phyloP scores from a whole-genome alignment of 208 protist genomes.

The Leptomonas pyrrhocoris region DNA sequence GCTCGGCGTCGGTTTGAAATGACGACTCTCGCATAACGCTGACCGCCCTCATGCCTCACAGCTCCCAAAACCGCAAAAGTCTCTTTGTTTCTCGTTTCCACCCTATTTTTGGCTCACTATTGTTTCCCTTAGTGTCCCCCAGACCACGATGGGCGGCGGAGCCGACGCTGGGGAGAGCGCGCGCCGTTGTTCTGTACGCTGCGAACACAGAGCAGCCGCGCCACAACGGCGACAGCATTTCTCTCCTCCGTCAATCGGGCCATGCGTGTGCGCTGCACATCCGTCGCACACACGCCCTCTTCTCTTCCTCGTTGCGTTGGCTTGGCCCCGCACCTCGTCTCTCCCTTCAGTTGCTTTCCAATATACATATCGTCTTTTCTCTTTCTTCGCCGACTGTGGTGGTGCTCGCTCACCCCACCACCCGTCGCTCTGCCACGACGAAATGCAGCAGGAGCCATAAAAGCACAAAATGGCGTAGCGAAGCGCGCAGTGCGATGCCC shows the following conservation, averaged over 20 bases:
- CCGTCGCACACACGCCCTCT: neutral
- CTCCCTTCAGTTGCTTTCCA: too few relatives aligned
- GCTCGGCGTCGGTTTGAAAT: too few relatives aligned
- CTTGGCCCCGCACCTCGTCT: neutral
- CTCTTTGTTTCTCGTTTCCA: too few relatives aligned
- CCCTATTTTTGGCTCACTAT: too few relatives aligned
- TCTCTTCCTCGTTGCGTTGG: neutral
- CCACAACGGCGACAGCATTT: neutral
- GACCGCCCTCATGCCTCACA: too few relatives aligned
- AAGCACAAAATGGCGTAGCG: neutral
- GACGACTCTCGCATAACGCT: too few relatives aligned
- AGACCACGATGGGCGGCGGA: too few relatives aligned
- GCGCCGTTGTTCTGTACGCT: constrained; percentile 12
- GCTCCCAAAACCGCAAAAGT: too few relatives aligned
- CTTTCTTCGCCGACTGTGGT: neutral
- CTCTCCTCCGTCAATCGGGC: neutral
- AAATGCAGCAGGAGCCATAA: neutral
- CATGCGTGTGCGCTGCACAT: neutral
- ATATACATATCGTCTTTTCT: too few relatives aligned
- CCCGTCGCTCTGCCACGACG: neutral
- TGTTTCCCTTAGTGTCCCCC: too few relatives aligned
- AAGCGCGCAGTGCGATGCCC: too few relatives aligned
- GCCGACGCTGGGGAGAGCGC: neutral
- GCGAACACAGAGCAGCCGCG: constrained; percentile 4
- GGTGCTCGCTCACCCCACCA: constrained; percentile 5